These are phyloP conservation scores for Rhizopus sp. DNA, from an alignment of 371 early-diverging fungal genomes.

Conservation along the genomic window DNA sequence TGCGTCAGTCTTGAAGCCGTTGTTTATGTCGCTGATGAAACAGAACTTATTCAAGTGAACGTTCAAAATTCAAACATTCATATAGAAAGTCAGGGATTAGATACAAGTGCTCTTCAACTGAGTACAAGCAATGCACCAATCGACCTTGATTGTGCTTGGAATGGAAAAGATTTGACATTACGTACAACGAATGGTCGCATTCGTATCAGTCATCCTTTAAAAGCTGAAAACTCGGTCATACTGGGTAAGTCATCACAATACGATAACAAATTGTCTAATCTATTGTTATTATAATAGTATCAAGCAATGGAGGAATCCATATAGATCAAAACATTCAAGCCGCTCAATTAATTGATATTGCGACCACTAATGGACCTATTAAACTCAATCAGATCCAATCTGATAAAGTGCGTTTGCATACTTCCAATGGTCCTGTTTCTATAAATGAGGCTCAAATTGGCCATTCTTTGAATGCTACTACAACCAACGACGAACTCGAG, in stretches of 20 bases:
- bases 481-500: neutral
- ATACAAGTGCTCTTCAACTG: neutral
- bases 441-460: neutral
- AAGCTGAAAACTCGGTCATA: neutral
- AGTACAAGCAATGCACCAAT: neutral
- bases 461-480: neutral
- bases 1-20: conserved; percentile 2
- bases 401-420: neutral
- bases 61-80: conserved; percentile 3
- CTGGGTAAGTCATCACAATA: neutral
- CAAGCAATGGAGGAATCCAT: neutral
- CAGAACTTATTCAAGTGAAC: neutral
- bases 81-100: neutral
- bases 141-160: neutral
- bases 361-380: neutral
- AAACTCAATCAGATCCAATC: neutral
- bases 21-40: conserved; percentile 1
- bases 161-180: neutral
- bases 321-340: neutral
- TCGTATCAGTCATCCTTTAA: neutral
- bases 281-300: neutral
- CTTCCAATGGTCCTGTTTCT: neutral
- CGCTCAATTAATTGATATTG: neutral
- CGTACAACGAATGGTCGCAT: neutral
- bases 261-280: no score